These are phyloP conservation scores for Otatea glauca DNA, from an alignment of 176 grass and related monocot genomes.

Conservation along the genomic window DNA sequence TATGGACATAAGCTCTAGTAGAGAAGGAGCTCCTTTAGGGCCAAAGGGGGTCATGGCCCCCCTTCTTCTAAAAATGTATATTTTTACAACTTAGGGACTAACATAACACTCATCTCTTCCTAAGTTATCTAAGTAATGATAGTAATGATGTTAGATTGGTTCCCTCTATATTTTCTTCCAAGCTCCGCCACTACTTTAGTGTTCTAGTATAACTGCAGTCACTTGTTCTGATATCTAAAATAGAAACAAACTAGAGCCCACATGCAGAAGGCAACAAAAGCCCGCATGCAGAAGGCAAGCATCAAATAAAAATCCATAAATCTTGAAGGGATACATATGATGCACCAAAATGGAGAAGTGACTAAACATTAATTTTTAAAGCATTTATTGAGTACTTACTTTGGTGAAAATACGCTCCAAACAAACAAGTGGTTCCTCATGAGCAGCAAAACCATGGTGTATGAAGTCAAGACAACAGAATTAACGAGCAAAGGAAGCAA, in stretches of 20 bases:
- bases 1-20: not conserved
- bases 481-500: conserved; percentile 81
- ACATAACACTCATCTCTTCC: too few species aligned
- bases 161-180: too few species aligned
- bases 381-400: conserved; percentile 63
- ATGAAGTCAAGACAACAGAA: conserved; percentile 71
- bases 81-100: too few species aligned
- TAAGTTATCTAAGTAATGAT: too few species aligned
- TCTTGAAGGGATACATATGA: not conserved
- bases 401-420: conserved; percentile 98
- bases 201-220: not conserved
- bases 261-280: not conserved
- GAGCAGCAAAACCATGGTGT: conserved; percentile 80
- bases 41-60: too few species aligned
- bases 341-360: not conserved
- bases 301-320: not conserved
- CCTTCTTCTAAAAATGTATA: too few species aligned
- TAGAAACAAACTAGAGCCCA: not conserved
- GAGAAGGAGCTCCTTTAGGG: too few species aligned
- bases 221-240: not conserved
- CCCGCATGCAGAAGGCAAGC: not conserved
- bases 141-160: too few species aligned
- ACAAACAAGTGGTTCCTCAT: conserved; percentile 98
- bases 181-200: not conserved
- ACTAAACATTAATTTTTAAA: conserved; percentile 23